phyloP scores from a whole-genome alignment of 2,329 filamentous ascomycete genomes.

The Tympanopsis confertula region DNA sequence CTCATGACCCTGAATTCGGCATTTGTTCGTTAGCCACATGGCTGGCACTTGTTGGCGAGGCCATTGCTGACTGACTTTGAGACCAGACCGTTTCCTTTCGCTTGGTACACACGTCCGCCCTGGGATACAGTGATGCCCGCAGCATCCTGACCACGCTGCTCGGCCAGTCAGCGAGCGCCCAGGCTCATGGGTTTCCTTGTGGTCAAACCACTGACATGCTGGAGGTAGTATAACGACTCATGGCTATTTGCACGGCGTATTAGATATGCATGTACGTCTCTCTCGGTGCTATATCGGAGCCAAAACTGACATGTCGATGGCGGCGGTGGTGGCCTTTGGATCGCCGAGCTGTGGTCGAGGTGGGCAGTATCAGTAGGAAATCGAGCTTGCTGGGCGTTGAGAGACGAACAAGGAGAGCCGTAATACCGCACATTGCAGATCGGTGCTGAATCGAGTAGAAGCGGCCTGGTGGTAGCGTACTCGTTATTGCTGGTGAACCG shows the following conservation, averaged over 20 bases:
- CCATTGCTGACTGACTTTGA: constrained; percentile 61
- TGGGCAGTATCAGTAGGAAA: too few species aligned
- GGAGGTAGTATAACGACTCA: constrained; percentile 43
- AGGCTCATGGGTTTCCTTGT: constrained; percentile 27
- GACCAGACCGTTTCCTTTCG: constrained; percentile 67
- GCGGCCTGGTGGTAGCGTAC: too few species aligned
- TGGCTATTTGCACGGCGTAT: too few species aligned
- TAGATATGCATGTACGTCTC: too few species aligned
- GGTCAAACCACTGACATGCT: constrained; percentile 20
- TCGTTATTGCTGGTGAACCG: too few species aligned
- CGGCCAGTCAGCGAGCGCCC: constrained; percentile 34
- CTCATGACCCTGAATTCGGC: not conserved
- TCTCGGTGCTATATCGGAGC: too few species aligned
- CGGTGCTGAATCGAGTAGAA: too few species aligned
- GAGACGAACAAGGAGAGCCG: too few species aligned
- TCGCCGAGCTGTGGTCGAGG: too few species aligned
- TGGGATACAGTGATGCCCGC: constrained; percentile 59
- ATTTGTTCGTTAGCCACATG: not conserved
- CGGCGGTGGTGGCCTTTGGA: constrained; percentile 28
- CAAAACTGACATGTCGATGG: too few species aligned
- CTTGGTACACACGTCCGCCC: constrained; percentile 60
- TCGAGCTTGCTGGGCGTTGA: too few species aligned
- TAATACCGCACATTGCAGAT: too few species aligned
- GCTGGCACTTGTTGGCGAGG: not conserved
- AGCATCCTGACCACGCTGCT: constrained; percentile 56